A percentile compares a stretch with the other conserved stretches of the same genome.
These are phyloP conservation scores for Suhomyces bokatorum DNA, from an alignment of 1,139 yeast species.

Conservation along the genomic window DNA sequence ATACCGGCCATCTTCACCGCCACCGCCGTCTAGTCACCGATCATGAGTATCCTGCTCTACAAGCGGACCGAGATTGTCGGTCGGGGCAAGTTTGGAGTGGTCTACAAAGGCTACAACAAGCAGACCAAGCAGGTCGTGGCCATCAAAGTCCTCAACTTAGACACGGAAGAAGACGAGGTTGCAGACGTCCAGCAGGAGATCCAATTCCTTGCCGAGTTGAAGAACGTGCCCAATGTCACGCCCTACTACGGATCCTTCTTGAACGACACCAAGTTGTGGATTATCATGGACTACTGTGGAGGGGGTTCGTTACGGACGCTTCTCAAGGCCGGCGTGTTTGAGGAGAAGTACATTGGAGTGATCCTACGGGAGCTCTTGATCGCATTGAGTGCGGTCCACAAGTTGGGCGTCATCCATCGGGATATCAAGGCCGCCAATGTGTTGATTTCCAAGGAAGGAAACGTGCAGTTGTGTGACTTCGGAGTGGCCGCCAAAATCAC, in stretches of 20 bases:
- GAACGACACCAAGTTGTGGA: slow-evolving; percentile 90
- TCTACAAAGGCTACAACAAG: slow-evolving; percentile 75
- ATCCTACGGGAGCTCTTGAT: slow-evolving; percentile 76
- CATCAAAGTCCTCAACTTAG: slow-evolving; percentile 87
- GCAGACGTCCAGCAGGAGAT: slow-evolving; percentile 93
- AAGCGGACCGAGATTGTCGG: slow-evolving; percentile 90
- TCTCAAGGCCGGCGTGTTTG: slow-evolving; percentile 83
- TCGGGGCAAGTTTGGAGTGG: slow-evolving; percentile 95
- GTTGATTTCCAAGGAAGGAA: slow-evolving; percentile 83
- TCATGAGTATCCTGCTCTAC: slow-evolving; percentile 35
- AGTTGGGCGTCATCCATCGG: slow-evolving; percentile 88
- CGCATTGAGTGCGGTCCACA: slow-evolving; percentile 82
- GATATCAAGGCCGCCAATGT: slow-evolving; percentile 97
- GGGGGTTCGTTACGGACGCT: slow-evolving; percentile 93
- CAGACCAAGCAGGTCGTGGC: slow-evolving; percentile 80
- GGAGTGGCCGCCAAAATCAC: slow-evolving; percentile 93
- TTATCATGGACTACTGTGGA: slow-evolving; percentile 95
- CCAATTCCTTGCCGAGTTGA: slow-evolving; percentile 78
- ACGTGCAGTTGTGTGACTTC: slow-evolving; percentile 90
- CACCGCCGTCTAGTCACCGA: neutral
- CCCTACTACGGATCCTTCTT: slow-evolving; percentile 88
- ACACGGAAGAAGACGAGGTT: slow-evolving; percentile 92
- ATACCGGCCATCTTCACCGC: neutral
- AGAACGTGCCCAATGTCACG: slow-evolving; percentile 85
- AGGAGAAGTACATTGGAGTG: slow-evolving; percentile 79